These are phyloP conservation scores for Chaetomium globosum DNA, from an alignment of 2,329 filamentous ascomycete species.

Conservation along the genomic window DNA sequence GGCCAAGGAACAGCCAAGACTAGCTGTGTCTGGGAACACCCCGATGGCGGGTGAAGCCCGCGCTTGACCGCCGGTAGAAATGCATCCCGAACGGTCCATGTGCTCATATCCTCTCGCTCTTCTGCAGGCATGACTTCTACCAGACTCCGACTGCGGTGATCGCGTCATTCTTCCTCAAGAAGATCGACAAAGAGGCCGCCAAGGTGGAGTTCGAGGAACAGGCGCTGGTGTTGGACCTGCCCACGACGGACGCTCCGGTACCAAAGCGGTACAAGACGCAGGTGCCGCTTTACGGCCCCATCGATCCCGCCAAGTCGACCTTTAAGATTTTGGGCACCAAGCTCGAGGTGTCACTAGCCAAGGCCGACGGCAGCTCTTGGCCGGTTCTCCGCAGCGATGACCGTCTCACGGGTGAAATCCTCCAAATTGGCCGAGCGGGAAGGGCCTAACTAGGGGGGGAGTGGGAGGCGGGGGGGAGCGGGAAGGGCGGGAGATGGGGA, in stretches of 20 bases:
- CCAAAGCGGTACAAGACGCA: conserved; percentile 76
- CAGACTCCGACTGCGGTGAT: conserved; percentile 85
- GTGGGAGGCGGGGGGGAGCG: conserved; percentile 13
- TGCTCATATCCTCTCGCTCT: conserved; percentile 19
- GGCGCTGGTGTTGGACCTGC: conserved; percentile 74
- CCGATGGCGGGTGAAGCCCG: conserved; percentile 10
- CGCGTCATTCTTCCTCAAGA: conserved; percentile 92
- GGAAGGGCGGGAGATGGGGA: conserved; percentile 13
- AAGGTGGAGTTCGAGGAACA: conserved; percentile 68
- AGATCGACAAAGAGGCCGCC: conserved; percentile 82
- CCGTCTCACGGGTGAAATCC: conserved; percentile 68
- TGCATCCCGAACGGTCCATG: conserved; percentile 26
- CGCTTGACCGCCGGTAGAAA: conserved; percentile 22
- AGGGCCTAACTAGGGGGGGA: conserved; percentile 35
- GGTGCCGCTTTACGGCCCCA: conserved; percentile 74
- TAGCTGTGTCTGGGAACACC: conserved; percentile 34
- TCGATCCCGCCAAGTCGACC: conserved; percentile 73
- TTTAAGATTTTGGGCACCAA: conserved; percentile 88
- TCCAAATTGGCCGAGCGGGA: conserved; percentile 84
- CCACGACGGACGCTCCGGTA: conserved; percentile 71
- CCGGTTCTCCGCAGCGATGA: conserved; percentile 82
- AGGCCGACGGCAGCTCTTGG: conserved; percentile 78
- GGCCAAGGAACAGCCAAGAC: conserved; percentile 36
- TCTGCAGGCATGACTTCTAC: conserved; percentile 80
- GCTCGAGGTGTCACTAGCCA: conserved; percentile 74